Evolutionary conservation across 73 alveolate species (phyloP).

Genomic region (Uronychia binucleata): DNA sequence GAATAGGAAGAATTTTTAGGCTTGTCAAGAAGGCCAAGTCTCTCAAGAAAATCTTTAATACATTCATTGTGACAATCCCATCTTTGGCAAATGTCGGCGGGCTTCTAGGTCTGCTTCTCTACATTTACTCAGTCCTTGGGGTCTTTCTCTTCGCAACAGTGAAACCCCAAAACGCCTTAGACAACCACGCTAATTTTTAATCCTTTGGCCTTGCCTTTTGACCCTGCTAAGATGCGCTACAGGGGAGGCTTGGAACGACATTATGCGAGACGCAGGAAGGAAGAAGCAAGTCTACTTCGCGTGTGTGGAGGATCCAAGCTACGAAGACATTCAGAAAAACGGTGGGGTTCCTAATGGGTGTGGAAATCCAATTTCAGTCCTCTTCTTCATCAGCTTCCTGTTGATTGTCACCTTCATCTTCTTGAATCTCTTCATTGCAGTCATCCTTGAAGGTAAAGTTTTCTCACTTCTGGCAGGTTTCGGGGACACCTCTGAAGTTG

Average conservation of each 20-base stretch:
- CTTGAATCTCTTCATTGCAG: constrained; percentile 48
- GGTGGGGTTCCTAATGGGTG: neutral
- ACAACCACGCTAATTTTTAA: constrained; percentile 4
- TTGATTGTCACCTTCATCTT: constrained; percentile 46
- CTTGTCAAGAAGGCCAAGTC: constrained; percentile 32
- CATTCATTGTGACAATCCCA: neutral
- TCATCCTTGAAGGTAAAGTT: constrained; percentile 27
- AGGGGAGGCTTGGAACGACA: constrained; percentile 66
- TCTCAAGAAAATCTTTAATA: constrained; percentile 26
- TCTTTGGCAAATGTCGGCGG: neutral
- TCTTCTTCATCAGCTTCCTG: constrained; percentile 18
- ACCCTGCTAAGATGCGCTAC: constrained; percentile 33
- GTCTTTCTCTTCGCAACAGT: constrained; percentile 42
- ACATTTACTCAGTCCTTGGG: constrained; percentile 55
- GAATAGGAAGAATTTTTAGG: constrained; percentile 55
- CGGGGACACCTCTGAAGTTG: neutral
- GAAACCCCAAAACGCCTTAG: constrained; percentile 17
- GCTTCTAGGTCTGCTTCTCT: constrained; percentile 9
- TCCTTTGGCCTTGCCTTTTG: neutral
- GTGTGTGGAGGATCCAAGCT: constrained; percentile 22
- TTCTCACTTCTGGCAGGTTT: neutral
- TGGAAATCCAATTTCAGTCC: neutral
- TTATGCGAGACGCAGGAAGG: constrained; percentile 25
- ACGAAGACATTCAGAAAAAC: constrained; percentile 18
- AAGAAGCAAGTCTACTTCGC: neutral